phyloP scores from a whole-genome alignment of 1,139 yeast genomes.

The Neolecta irregularis region DNA sequence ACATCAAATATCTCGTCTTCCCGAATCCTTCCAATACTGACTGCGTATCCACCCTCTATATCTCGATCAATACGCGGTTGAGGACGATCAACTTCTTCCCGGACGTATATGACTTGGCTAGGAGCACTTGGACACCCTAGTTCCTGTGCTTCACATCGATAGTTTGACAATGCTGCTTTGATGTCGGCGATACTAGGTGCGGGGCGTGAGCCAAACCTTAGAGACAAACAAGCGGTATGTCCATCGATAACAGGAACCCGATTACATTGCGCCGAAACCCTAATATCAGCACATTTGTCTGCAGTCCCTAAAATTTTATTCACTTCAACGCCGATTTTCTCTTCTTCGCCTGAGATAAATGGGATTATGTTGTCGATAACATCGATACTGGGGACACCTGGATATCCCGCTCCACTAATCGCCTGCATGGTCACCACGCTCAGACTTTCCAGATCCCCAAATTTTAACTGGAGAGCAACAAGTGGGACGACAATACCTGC shows the following conservation, averaged over 20 bases:
- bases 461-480: slow-evolving; percentile 73
- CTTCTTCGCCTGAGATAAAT: slow-evolving; percentile 92
- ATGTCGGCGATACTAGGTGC: slow-evolving; percentile 75
- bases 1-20: slow-evolving; percentile 83
- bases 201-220: slow-evolving; percentile 66
- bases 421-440: slow-evolving; percentile 93
- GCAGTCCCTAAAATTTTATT: slow-evolving; percentile 80
- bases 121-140: slow-evolving; percentile 88
- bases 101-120: slow-evolving; percentile 72
- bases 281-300: slow-evolving; percentile 49
- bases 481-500: slow-evolving; percentile 96
- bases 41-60: slow-evolving; percentile 88
- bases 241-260: slow-evolving; percentile 97
- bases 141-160: slow-evolving; percentile 67
- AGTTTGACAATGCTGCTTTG: slow-evolving; percentile 51
- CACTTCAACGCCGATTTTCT: slow-evolving; percentile 96
- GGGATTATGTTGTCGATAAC: slow-evolving; percentile 90
- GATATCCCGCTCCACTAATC: slow-evolving; percentile 96
- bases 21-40: slow-evolving; percentile 87
- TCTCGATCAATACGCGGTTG: slow-evolving; percentile 97
- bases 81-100: slow-evolving; percentile 86
- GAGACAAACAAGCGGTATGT: slow-evolving; percentile 86
- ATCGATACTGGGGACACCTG: slow-evolving; percentile 94
- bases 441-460: slow-evolving; percentile 68
- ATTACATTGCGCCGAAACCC: slow-evolving; percentile 90